phyloP scores from a whole-genome alignment of 2,329 filamentous ascomycete genomes.

The Aspergillus ibericus region DNA sequence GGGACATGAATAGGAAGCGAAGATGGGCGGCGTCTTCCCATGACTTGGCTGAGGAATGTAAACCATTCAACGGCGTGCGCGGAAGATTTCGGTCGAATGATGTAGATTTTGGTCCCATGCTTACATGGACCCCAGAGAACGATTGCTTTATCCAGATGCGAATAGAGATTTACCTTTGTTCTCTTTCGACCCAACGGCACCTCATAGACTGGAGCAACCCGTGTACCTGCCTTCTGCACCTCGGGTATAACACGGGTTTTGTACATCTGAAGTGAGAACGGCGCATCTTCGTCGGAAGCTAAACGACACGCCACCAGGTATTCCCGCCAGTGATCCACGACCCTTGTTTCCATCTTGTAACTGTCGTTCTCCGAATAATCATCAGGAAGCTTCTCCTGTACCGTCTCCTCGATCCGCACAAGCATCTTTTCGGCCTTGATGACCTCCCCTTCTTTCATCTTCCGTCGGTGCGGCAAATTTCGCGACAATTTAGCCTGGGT shows the following conservation, averaged over 20 bases:
- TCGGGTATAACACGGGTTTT: slow-evolving; percentile 64
- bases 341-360: slow-evolving; percentile 58
- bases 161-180: slow-evolving; percentile 63
- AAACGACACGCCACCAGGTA: slow-evolving; percentile 63
- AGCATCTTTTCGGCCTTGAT: slow-evolving; percentile 70
- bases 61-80: slow-evolving; percentile 68
- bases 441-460: slow-evolving; percentile 59
- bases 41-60: slow-evolving; percentile 61
- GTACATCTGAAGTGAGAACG: slow-evolving; percentile 61
- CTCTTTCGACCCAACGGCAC: slow-evolving; percentile 56
- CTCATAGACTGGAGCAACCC: slow-evolving; percentile 57
- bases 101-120: slow-evolving; percentile 59
- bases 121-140: slow-evolving; percentile 61
- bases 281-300: slow-evolving; percentile 54
- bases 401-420: slow-evolving; percentile 58
- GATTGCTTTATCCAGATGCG: slow-evolving; percentile 65
- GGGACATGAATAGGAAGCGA: slow-evolving; percentile 63
- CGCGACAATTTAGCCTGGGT: slow-evolving; percentile 38
- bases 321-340: slow-evolving; percentile 65
- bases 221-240: slow-evolving; percentile 54
- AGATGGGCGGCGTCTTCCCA: slow-evolving; percentile 59
- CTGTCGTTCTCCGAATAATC: slow-evolving; percentile 66
- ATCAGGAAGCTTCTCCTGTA: slow-evolving; percentile 53
- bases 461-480: slow-evolving; percentile 35
- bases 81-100: slow-evolving; percentile 61